Evolutionary conservation across 192 early-diverging fungal genomes (phyloP), one percentile per base, ranked within the genome.

Genomic region (Umbelopsis ramanniana): DNA sequence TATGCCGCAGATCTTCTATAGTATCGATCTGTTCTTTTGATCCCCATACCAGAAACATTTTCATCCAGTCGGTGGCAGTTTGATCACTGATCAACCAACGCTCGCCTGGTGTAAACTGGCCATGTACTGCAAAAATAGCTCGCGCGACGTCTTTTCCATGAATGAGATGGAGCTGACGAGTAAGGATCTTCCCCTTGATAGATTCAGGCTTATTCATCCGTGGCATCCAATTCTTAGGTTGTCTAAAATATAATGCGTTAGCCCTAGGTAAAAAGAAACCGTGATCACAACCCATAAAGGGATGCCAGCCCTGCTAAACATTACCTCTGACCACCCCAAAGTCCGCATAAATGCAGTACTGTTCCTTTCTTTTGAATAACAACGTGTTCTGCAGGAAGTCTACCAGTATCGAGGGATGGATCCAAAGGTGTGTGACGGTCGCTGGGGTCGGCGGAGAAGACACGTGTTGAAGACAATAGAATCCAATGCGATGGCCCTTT

Each of bases 111-210:
- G 68, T 46, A 24, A 78, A 78, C 3, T 75, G 48, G 6, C 67
- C 12, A 60, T 76, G 74, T 3, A 84, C 77, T 5, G 83, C 82
- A 3, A 91, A 15, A 38, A 87, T 77, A 2, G 86, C 82, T 6
- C 84, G 71, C 5, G 89, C 89, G 0, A 89, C 86, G 73, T 91
- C 89, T 14, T 71, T 63, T 0, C 88, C 88, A 67, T 89, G 88
- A 46, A 91, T 84, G 22, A 89, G 67, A 72, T 89, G 88, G 2
- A 89, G 37, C 38, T 82, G 83, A 6, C 81, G 75, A 40, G 74
- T 50, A 35, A 74, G 52, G 26, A 76, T 29, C 60, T 79, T 81
- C 14, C 17, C 47, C 6, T 66, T 48, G 11, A 84, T 45, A 0
- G 63, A 69, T 19, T 81, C 82, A 0, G 67, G 69, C 15, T 81